Percentiles rank a stretch among this genome's conserved stretches.
Conservation (phyloP, 2,329 filamentous ascomycete species). For the Ophidiomyces ophidiicola region DNA sequence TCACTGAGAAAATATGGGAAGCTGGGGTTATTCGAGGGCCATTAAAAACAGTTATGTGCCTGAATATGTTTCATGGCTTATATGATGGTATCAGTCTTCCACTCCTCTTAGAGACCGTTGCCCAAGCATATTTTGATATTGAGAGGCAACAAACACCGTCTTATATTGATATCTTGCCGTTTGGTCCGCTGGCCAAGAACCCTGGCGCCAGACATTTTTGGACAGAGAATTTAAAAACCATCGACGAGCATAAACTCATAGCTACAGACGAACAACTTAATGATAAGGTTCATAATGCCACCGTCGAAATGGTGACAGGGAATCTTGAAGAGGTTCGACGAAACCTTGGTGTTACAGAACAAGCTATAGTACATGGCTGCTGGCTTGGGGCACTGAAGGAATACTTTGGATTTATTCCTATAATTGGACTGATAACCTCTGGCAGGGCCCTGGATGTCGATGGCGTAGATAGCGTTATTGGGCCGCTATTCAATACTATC, state of each 20-base stretch:
- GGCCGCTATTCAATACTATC: constrained; percentile 82
- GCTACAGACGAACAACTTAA: constrained; percentile 14
- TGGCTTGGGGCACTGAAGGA: constrained; percentile 55
- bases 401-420: constrained; percentile 37
- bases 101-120: constrained; percentile 51
- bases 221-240: constrained; percentile 42
- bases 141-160: constrained; percentile 32
- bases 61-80: constrained; percentile 72
- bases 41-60: constrained; percentile 34
- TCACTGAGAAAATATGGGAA: constrained; percentile 27
- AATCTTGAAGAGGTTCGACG: constrained; percentile 44
- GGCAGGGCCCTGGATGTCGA: constrained; percentile 57
- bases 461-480: constrained; percentile 54
- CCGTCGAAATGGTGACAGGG: constrained; percentile 25
- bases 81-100: constrained; percentile 76
- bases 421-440: constrained; percentile 64
- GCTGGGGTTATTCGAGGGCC: constrained; percentile 22
- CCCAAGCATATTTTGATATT: constrained; percentile 37
- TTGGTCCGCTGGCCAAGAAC: constrained; percentile 51
- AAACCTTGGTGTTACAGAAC: constrained; percentile 58
- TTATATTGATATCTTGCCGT: constrained; percentile 55
- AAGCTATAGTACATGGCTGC: constrained; percentile 62
- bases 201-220: constrained; percentile 54
- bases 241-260: constrained; percentile 23
- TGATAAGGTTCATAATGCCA: constrained; percentile 13